A percentile compares a stretch with the other conserved stretches of the same genome.
These are phyloP conservation scores for Ophiocordyceps polyrhachis-furcata DNA, from an alignment of 2,329 filamentous ascomycete genomes.

Conservation along the genomic window DNA sequence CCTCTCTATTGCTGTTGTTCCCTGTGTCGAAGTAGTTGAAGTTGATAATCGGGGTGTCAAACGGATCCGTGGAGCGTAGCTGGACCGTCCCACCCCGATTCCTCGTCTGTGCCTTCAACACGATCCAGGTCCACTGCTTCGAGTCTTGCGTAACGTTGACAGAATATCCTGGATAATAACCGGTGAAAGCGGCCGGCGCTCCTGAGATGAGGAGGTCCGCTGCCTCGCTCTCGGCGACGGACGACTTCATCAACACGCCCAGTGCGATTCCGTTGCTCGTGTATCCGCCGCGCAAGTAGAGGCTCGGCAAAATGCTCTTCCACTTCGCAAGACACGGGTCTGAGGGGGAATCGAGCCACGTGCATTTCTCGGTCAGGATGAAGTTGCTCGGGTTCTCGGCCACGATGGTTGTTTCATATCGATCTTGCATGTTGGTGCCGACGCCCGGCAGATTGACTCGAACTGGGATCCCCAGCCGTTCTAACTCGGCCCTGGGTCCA, in stretches of 20 bases:
- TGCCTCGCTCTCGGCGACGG: slow-evolving; percentile 10
- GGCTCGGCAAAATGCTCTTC: not conserved
- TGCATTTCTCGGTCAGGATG: slow-evolving; percentile 7
- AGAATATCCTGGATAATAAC: slow-evolving; percentile 11
- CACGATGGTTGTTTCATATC: slow-evolving; percentile 9
- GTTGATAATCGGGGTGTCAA: slow-evolving; percentile 41
- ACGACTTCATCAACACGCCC: slow-evolving; percentile 9
- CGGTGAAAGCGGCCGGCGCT: slow-evolving; percentile 9
- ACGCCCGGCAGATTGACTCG: slow-evolving; percentile 41
- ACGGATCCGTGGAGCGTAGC: slow-evolving; percentile 41
- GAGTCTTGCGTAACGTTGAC: slow-evolving; percentile 7
- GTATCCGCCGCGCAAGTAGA: slow-evolving; percentile 6
- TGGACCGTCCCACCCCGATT: slow-evolving; percentile 43
- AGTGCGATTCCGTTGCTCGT: slow-evolving; percentile 7
- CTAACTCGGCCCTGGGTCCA: slow-evolving; percentile 19
- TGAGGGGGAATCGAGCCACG: slow-evolving; percentile 8
- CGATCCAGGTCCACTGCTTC: slow-evolving; percentile 18
- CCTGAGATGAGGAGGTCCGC: slow-evolving; percentile 10
- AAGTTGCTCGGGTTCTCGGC: slow-evolving; percentile 3
- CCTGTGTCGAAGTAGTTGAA: slow-evolving; percentile 41
- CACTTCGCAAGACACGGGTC: slow-evolving; percentile 14
- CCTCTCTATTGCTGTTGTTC: slow-evolving; percentile 21
- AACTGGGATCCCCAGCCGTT: slow-evolving; percentile 27
- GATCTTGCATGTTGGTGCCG: slow-evolving; percentile 25
- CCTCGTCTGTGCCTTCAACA: slow-evolving; percentile 41